phyloP scores from a whole-genome alignment of 2,329 filamentous ascomycete species.

The Ceratocystis albifundus region DNA sequence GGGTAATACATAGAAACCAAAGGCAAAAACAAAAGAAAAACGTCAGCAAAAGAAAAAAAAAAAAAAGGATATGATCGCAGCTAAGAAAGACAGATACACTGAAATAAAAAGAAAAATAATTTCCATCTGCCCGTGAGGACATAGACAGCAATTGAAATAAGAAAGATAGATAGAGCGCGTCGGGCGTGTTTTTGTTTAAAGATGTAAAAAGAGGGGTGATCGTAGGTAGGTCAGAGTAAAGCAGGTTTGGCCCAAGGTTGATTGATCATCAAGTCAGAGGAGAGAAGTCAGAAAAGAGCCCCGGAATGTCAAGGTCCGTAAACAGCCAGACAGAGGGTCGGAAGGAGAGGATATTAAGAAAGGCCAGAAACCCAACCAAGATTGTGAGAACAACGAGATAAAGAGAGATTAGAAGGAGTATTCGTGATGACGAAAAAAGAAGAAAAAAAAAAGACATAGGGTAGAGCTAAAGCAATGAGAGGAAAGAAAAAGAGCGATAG shows the following conservation, averaged over 20 bases:
- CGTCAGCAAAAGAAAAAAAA: background rate
- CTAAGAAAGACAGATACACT: too few species aligned
- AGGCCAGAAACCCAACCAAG: background rate
- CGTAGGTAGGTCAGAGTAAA: too few species aligned
- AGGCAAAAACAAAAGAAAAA: background rate
- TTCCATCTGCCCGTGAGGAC: too few species aligned
- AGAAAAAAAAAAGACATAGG: background rate
- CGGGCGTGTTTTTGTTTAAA: too few species aligned
- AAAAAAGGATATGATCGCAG: background rate
- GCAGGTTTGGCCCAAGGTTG: too few species aligned
- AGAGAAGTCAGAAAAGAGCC: too few species aligned
- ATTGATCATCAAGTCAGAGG: too few species aligned
- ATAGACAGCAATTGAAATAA: too few species aligned
- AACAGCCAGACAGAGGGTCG: too few species aligned
- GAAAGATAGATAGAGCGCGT: too few species aligned
- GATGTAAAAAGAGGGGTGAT: too few species aligned
- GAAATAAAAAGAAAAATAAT: background rate
- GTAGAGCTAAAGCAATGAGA: background rate
- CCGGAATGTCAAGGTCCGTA: too few species aligned
- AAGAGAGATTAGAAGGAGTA: background rate
- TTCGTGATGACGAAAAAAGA: background rate
- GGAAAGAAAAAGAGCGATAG: slow-evolving; percentile 1
- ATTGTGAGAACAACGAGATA: background rate
- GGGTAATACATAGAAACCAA: background rate
- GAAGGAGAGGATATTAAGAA: background rate